A percentile compares a stretch with the other conserved stretches of the same genome.
These are phyloP conservation scores for Calvatia gigantea DNA, from an alignment of 768 basidiomycete species.

Conservation along the genomic window DNA sequence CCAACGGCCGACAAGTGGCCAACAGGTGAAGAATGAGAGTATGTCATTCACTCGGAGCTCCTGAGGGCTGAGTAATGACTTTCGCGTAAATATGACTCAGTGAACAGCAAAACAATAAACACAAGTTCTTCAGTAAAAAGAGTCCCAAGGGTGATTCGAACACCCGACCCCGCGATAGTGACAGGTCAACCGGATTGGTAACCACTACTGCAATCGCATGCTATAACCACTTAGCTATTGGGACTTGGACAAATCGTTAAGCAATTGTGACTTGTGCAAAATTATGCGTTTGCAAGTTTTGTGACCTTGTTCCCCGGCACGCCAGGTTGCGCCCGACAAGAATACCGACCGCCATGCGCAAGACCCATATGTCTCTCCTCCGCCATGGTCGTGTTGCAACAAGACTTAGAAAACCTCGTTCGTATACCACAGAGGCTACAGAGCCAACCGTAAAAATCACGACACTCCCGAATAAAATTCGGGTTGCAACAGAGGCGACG, in stretches of 20 bases:
- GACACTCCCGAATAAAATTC: constrained; percentile 85
- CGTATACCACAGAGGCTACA: constrained; percentile 20
- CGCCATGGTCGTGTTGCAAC: constrained; percentile 23
- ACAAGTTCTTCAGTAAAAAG: no score
- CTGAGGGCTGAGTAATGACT: no score
- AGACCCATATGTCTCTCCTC: constrained; percentile 31
- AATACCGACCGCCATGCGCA: constrained; percentile 33
- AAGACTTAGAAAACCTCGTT: constrained; percentile 8
- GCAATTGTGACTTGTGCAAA: background rate
- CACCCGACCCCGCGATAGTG: constrained; percentile 18
- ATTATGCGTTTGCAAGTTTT: background rate
- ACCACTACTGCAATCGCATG: constrained; percentile 15
- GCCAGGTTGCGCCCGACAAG: constrained; percentile 5
- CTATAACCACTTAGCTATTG: constrained; percentile 18
- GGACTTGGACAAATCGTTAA: background rate
- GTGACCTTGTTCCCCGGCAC: background rate
- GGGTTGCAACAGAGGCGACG: constrained; percentile 87
- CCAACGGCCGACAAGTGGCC: no score
- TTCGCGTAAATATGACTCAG: no score
- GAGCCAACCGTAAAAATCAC: constrained; percentile 58
- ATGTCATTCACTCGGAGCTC: no score
- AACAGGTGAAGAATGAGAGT: no score
- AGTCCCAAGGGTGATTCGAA: constrained; percentile 19
- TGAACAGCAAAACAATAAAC: no score
- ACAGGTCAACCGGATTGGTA: background rate